Evolutionary conservation across 176 grass and related monocot species (phyloP), one percentile per base, ranked within the genome.

Genomic region (Hordeum marinum): DNA sequence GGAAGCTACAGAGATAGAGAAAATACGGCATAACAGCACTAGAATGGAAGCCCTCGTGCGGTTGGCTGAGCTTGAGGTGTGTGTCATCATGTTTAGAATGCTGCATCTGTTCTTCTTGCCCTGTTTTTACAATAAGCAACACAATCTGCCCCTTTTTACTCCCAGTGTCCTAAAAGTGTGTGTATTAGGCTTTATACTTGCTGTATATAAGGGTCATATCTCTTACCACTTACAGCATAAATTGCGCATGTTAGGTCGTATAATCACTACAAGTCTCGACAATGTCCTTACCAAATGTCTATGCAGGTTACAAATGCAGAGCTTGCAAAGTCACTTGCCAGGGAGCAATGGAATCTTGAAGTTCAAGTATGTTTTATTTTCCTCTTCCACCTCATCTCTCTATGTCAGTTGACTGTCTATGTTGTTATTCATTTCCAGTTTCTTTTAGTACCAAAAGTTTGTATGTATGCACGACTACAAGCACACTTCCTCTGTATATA

Each of bases 1-100:
- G 90, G 96, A 99, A 68, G 96, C 96, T 72, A 84, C 94, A 14
- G 96, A 99, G 69, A 83, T 87, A 60, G 96, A 99, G 83, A 99
- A 96, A 80, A 84, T 88, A 70, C 85, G 80, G 41, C 96, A 99
- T 73, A 65, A 99, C 40, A 96, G 91, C 78, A 98, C 96, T 75
- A 94, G 94, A 92, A 98, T 98, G 91, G 93, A 98, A 84, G 93
- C 96, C 83, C 84, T 98, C 79, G 78, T 68, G 40, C 79, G 75
- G 12, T 88, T 98, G 61, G 96, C 93, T 81, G 82, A 81, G 76
- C 91, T 95, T 92, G 96, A 98, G 91, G 96, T 98, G 79, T 76
- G 96, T 98, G 78, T 66, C 76, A 63, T 13, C 36, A 45, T 43
- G 46, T 46, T 54, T 80, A 60, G 15, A 40, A 69, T 6, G 26